A percentile compares a stretch with the other conserved stretches of the same genome.
Evolutionary conservation across 805 yeast species (phyloP).

Genomic region (Aciculoconidium aculeatum): DNA sequence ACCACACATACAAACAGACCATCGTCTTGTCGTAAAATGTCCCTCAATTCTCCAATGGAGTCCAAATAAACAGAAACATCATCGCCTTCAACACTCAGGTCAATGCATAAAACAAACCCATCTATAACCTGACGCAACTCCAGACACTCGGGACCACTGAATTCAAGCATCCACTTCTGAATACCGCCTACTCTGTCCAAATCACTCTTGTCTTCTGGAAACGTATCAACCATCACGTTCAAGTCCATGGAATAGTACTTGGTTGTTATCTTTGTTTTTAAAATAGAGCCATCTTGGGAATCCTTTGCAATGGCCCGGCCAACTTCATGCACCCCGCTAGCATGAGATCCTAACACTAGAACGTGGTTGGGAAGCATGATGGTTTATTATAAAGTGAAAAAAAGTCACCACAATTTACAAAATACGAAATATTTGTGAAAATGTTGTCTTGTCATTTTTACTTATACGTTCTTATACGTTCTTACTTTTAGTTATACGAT

Average conservation of each 20-base stretch:
- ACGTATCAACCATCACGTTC: constrained; percentile 34
- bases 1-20: constrained; percentile 7
- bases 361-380: constrained; percentile 30
- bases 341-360: constrained; percentile 40
- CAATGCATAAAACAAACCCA: constrained; percentile 41
- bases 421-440: too few relatives aligned
- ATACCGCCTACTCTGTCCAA: constrained; percentile 9
- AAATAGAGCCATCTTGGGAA: constrained; percentile 29
- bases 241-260: constrained; percentile 27
- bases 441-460: too few relatives aligned
- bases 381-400: too few relatives aligned
- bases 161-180: constrained; percentile 35
- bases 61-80: too few relatives aligned
- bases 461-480: too few relatives aligned
- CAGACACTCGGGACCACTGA: constrained; percentile 26
- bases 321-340: constrained; percentile 33
- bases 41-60: constrained; percentile 10
- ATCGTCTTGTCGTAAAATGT: constrained; percentile 1
- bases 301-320: constrained; percentile 7
- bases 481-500: too few relatives aligned
- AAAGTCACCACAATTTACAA: too few relatives aligned
- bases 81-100: constrained; percentile 17
- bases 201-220: constrained; percentile 14
- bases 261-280: constrained; percentile 20
- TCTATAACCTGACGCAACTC: constrained; percentile 43